Conservation (phyloP, 2,329 filamentous ascomycete genomes). For the Fusarium cyanostomum region DNA sequence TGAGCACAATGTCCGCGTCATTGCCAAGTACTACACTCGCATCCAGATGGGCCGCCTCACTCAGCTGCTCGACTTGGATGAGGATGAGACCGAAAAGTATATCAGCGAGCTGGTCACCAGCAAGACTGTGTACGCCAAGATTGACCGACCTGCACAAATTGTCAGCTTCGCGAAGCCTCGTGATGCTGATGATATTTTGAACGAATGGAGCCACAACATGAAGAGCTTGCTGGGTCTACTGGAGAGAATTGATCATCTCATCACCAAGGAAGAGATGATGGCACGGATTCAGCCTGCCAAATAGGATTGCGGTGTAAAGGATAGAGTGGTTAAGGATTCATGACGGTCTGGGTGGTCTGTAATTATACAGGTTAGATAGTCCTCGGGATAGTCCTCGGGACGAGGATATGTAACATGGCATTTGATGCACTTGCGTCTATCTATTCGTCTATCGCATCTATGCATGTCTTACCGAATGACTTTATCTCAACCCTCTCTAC, state of each 20-base stretch:
- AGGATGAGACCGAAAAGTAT: constrained; percentile 98
- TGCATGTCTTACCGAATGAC: constrained; percentile 2
- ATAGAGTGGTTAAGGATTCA: constrained; percentile 40
- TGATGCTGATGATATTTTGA: constrained; percentile 94
- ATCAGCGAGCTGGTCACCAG: constrained; percentile 96
- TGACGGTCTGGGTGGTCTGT: constrained; percentile 46
- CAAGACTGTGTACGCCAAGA: constrained; percentile 98
- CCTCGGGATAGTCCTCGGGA: constrained; percentile 43
- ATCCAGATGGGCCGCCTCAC: constrained; percentile 93
- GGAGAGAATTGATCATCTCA: constrained; percentile 95
- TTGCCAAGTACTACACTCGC: constrained; percentile 98
- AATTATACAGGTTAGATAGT: constrained; percentile 50
- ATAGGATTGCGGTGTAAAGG: constrained; percentile 48
- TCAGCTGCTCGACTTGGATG: constrained; percentile 87
- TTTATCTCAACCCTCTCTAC: constrained; percentile 13
- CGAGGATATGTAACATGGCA: constrained; percentile 46
- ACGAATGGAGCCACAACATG: constrained; percentile 99
- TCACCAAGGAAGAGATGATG: constrained; percentile 99
- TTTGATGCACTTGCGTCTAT: constrained; percentile 42
- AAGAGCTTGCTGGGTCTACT: constrained; percentile 86
- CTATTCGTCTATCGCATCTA: constrained; percentile 33
- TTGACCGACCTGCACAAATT: constrained; percentile 90
- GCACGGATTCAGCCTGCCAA: constrained; percentile 82
- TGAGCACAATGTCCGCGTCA: constrained; percentile 97
- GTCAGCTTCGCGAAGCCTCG: constrained; percentile 95